Conservation (phyloP, 2,329 filamentous ascomycete species). For the Lasiodiplodia theobromae region DNA sequence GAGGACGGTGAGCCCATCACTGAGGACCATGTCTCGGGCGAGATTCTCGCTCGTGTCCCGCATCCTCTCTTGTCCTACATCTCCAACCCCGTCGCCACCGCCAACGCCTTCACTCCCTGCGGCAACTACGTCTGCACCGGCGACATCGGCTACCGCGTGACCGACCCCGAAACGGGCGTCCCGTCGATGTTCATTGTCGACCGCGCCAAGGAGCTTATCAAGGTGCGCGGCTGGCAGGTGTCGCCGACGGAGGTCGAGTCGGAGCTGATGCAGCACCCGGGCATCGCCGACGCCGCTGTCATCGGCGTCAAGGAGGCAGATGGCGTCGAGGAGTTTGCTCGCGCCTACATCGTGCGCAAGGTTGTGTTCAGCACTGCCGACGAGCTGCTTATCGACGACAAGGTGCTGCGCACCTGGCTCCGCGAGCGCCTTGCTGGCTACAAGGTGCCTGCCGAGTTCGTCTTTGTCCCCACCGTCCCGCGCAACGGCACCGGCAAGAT, state of each 20-base stretch:
- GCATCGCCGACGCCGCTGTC: conserved; percentile 50
- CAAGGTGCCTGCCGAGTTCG: conserved; percentile 25
- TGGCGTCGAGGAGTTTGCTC: conserved; percentile 40
- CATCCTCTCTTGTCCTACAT: conserved; percentile 28
- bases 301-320: conserved; percentile 43
- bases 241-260: conserved; percentile 58
- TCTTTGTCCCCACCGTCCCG: conserved; percentile 9
- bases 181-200: conserved; percentile 46
- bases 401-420: conserved; percentile 7
- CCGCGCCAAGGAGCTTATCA: conserved; percentile 54
- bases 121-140: conserved; percentile 31
- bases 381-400: background rate
- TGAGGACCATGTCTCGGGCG: conserved; percentile 11
- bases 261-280: conserved; percentile 52
- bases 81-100: conserved; percentile 28
- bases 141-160: conserved; percentile 28
- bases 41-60: conserved; percentile 5
- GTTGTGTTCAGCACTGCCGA: conserved; percentile 29
- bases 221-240: conserved; percentile 59
- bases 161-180: conserved; percentile 2
- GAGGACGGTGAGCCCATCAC: background rate
- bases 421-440: conserved; percentile 21
- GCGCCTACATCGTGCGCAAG: conserved; percentile 44
- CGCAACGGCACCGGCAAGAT: conserved; percentile 29
- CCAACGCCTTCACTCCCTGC: conserved; percentile 33